Base-by-base conservation (phyloP, 257 asterid species). In the Echium plantagineum region DNA sequence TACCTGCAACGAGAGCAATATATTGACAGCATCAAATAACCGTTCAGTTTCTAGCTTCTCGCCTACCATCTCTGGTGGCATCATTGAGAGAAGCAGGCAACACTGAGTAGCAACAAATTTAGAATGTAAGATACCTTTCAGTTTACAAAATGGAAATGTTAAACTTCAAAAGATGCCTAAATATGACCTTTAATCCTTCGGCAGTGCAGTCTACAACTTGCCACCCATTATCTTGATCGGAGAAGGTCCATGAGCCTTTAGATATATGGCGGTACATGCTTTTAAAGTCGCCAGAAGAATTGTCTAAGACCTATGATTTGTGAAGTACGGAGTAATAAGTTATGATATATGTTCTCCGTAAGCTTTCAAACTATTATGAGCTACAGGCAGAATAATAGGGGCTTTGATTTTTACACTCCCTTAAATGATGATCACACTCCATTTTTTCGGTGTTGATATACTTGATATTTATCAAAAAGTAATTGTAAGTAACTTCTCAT, bases 141-240 rank as follows among this genome's bases (percentile, higher is more conserved):
- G n/a, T n/a, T n/a, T 12, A 21, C 12, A 3, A 9, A 21, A 42
- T 13, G 12, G 17, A 42, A 42, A 42, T 12, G 13, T 13, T 12
- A 42, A 10, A n/a, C n/a, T n/a, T n/a, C 49, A 42, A 12, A 42
- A 42, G 49, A 0, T 15, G 49, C 49, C 32, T 24, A 30, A n/a
- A n/a, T n/a, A 24, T 68, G 51, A 83, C 95, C 95, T 83, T 86
- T 69, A 86, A 60, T 56, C 79, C 95, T 74, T 86, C 95, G 13
- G 95, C 94, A 0, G 95, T 86, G 64, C 94, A 83, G 59, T 86
- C 95, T 6, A 94, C 84, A 17, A 82, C 94, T 75, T 84, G 94
- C 94, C 95, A 86, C n/a, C 94, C 95, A 17, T 86, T 94, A 73
- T 86, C 95, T 78, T 84, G 94, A 68, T 86, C 90, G 2, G 95